These are phyloP conservation scores for Populus pruinosa DNA, from an alignment of 345 rosid genomes.

Conservation along the genomic window DNA sequence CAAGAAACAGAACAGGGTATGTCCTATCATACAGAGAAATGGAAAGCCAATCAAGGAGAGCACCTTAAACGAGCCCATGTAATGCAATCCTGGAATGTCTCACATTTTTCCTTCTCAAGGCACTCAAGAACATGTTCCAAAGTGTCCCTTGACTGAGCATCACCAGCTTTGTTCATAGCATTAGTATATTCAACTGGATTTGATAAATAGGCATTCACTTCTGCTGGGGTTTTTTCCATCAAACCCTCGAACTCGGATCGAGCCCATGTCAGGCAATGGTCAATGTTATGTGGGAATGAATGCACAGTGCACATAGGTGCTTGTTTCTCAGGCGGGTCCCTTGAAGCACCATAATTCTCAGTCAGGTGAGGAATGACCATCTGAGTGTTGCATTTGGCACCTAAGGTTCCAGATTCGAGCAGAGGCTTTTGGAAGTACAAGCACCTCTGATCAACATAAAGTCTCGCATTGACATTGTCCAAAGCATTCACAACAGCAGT, in stretches of 20 bases:
- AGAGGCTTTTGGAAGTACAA: constrained; percentile 98
- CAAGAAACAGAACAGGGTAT: constrained; percentile 6
- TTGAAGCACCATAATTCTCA: constrained; percentile 97
- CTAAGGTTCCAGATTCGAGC: constrained; percentile 98
- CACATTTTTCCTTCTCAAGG: constrained; percentile 85
- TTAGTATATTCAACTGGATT: constrained; percentile 68
- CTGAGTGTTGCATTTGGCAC: constrained; percentile 98
- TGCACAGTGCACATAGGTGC: constrained; percentile 99
- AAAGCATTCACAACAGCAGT: constrained; percentile 82
- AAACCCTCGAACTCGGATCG: constrained; percentile 99
- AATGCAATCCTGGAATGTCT: constrained; percentile 83
- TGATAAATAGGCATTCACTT: constrained; percentile 86
- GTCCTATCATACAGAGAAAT: not conserved
- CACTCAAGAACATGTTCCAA: constrained; percentile 85
- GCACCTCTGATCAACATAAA: constrained; percentile 96
- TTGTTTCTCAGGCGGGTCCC: constrained; percentile 99
- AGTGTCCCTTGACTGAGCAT: constrained; percentile 96
- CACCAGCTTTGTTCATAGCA: constrained; percentile 74
- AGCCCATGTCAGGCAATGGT: constrained; percentile 99
- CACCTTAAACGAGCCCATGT: constrained; percentile 96
- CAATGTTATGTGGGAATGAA: constrained; percentile 98
- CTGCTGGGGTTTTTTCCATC: constrained; percentile 95
- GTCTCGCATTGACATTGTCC: constrained; percentile 95
- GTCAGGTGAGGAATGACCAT: constrained; percentile 97
- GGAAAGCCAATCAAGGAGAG: constrained; percentile 4